Conservation (phyloP, 805 yeast species). For the Debaryomyces prosopidis region DNA sequence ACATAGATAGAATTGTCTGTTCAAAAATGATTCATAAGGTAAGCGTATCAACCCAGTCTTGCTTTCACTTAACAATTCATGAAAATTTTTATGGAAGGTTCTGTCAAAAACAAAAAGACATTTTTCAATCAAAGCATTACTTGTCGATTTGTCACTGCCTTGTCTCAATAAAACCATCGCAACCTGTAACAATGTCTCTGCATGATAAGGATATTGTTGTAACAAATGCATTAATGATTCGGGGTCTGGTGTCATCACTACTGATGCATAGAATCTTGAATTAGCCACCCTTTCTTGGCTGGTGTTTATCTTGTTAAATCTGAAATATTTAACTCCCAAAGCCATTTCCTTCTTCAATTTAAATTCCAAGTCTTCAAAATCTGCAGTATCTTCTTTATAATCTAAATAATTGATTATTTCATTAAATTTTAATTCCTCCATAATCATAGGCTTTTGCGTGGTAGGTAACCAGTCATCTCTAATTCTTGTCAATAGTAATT, state of each 20-base stretch:
- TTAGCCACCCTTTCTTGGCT: slow-evolving; percentile 38
- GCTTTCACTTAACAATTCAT: slow-evolving; percentile 43
- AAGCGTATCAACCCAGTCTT: slow-evolving; percentile 61
- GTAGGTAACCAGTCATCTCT: slow-evolving; percentile 84
- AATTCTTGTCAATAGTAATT: slow-evolving; percentile 66
- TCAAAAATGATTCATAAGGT: slow-evolving; percentile 74
- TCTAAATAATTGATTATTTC: slow-evolving; percentile 37
- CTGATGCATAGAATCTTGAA: slow-evolving; percentile 60
- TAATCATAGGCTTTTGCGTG: slow-evolving; percentile 54
- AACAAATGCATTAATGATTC: slow-evolving; percentile 64
- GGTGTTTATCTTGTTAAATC: slow-evolving; percentile 42
- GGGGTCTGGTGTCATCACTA: slow-evolving; percentile 75
- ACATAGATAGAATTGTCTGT: slow-evolving; percentile 74
- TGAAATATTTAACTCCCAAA: slow-evolving; percentile 57
- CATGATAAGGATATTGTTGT: slow-evolving; percentile 68
- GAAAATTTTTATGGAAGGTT: slow-evolving; percentile 60
- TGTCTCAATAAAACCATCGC: slow-evolving; percentile 73
- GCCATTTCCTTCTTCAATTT: slow-evolving; percentile 32
- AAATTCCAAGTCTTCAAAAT: slow-evolving; percentile 23
- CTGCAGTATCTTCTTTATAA: slow-evolving; percentile 35
- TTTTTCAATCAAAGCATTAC: slow-evolving; percentile 73
- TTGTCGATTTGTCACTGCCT: slow-evolving; percentile 67
- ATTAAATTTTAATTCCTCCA: slow-evolving; percentile 51
- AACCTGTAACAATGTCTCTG: slow-evolving; percentile 75
- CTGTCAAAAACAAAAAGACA: slow-evolving; percentile 81